phyloP scores from a whole-genome alignment of 2,329 filamentous ascomycete species.

The Apiospora hydei region DNA sequence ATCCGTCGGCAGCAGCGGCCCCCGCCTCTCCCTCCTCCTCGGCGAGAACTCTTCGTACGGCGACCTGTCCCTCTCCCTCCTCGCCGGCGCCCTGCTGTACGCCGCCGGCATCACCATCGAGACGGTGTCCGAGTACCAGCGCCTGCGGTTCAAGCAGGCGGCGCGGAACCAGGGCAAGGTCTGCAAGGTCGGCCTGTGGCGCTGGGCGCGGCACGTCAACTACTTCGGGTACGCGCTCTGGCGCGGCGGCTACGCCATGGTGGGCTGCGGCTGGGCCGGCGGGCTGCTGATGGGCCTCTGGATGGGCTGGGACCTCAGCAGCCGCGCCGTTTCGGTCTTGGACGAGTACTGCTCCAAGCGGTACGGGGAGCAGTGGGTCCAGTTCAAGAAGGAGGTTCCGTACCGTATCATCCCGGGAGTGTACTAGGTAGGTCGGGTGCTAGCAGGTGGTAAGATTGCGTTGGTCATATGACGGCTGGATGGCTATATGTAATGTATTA shows the following conservation, averaged over 20 bases:
- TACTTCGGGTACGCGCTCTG: constrained; percentile 47
- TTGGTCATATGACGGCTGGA: not conserved
- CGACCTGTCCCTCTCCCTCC: constrained; percentile 33
- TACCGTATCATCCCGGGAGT: constrained; percentile 47
- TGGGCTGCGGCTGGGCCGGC: constrained; percentile 45
- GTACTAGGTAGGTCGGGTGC: constrained; percentile 40
- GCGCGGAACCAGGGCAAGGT: constrained; percentile 48
- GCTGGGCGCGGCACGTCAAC: constrained; percentile 49
- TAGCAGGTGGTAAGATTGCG: not conserved
- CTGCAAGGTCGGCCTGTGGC: constrained; percentile 48
- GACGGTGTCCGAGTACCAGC: constrained; percentile 63
- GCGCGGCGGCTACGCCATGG: constrained; percentile 43
- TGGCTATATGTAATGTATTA: not conserved
- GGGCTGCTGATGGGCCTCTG: constrained; percentile 40
- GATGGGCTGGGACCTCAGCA: constrained; percentile 43
- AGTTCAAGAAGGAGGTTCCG: constrained; percentile 47
- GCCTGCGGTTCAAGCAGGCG: constrained; percentile 50
- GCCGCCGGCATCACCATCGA: constrained; percentile 60
- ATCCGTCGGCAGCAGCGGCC: constrained; percentile 33
- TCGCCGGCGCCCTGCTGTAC: constrained; percentile 58
- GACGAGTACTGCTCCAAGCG: constrained; percentile 47
- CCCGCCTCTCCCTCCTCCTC: constrained; percentile 23
- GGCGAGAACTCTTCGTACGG: constrained; percentile 6
- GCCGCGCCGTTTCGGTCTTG: constrained; percentile 41
- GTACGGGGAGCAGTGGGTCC: constrained; percentile 49